Evolutionary conservation across 2,329 filamentous ascomycete genomes (phyloP), one percentile per base, ranked within the genome.

Genomic region (Cordyceps militaris): DNA sequence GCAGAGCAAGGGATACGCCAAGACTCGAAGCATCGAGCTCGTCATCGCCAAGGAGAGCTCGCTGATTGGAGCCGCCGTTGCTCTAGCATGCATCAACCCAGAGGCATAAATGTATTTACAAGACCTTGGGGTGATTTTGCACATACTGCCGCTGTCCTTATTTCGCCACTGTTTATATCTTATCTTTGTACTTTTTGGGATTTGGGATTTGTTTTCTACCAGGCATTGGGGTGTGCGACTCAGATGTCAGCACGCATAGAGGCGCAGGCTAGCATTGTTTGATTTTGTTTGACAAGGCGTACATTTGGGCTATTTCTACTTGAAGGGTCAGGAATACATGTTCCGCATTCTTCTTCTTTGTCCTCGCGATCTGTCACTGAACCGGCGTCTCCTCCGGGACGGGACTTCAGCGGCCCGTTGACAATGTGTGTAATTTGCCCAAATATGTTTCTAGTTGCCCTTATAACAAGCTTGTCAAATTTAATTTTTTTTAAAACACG

Each of bases 1-100:
- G 64, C 62, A 64, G 26, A 63, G 61, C 49, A 66, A 61, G 38
- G 61, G 61, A n/a, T 63, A 65, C 64, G 74, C 67, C 51, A 73
- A 68, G 60, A 76, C 63, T 48, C 66, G 65, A 64, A 61, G 72
- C 42, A 81, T 91, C 23, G 79, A 81, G 54, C 76, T 92, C 24
- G 84, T 88, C 51, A 79, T 85, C 49, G 87, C 88, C 13, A 78
- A 84, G 57, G 88, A 92, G 71, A 90, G 87, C 65, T 89, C 87
- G 1, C 78, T 92, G 56, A 79, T 88, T 44, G 88, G 88, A 3
- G 88, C 88, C 3, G 88, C 88, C 1, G 87, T 92, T 14, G 86
- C 88, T 2, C 77, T 86, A 47, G 82, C 83, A 19, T 74, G 71
- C 32, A 59, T 71, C 19, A 66, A 71, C 44, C 61, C 63, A 11